Percentiles rank a stretch among this genome's conserved stretches.
Conservation (phyloP, 495 filamentous ascomycete genomes). For the Antarctomyces pellizariae region DNA sequence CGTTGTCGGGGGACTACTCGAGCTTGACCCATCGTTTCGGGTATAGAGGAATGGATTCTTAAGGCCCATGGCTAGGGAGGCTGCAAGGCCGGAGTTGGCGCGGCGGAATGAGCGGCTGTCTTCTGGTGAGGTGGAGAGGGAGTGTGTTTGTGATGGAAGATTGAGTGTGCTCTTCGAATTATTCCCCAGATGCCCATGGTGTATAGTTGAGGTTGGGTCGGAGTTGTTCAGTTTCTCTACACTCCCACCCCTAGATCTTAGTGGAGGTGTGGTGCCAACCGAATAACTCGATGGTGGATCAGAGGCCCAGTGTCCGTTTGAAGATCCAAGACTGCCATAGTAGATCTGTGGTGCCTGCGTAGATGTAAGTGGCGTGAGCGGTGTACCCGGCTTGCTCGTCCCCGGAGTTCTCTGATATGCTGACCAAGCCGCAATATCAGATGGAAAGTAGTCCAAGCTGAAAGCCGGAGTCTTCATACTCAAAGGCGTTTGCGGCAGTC, state of each 20-base stretch:
- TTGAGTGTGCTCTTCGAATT: constrained; percentile 13
- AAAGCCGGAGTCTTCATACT: constrained; percentile 41
- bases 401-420: constrained; percentile 21
- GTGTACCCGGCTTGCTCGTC: constrained; percentile 29
- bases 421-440: constrained; percentile 31
- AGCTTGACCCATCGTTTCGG: too few species aligned
- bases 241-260: constrained; percentile 12
- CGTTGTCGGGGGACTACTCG: too few species aligned
- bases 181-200: constrained; percentile 15
- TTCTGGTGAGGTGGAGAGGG: constrained; percentile 52
- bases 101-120: constrained; percentile 25
- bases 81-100: constrained; percentile 33
- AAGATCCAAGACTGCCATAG: constrained; percentile 34
- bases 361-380: constrained; percentile 32
- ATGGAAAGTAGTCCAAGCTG: constrained; percentile 45
- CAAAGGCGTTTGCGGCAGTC: constrained; percentile 29
- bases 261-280: constrained; percentile 44
- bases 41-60: constrained; percentile 4
- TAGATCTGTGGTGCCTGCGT: constrained; percentile 29
- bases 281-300: constrained; percentile 29
- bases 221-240: constrained; percentile 7
- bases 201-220: constrained; percentile 8
- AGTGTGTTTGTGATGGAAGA: too few species aligned
- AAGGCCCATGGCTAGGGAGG: constrained; percentile 45
- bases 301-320: constrained; percentile 24